Percentiles rank a stretch among this genome's conserved stretches.
These are phyloP conservation scores for Mycena kentingensis DNA, from an alignment of 768 basidiomycete species.

Conservation along the genomic window DNA sequence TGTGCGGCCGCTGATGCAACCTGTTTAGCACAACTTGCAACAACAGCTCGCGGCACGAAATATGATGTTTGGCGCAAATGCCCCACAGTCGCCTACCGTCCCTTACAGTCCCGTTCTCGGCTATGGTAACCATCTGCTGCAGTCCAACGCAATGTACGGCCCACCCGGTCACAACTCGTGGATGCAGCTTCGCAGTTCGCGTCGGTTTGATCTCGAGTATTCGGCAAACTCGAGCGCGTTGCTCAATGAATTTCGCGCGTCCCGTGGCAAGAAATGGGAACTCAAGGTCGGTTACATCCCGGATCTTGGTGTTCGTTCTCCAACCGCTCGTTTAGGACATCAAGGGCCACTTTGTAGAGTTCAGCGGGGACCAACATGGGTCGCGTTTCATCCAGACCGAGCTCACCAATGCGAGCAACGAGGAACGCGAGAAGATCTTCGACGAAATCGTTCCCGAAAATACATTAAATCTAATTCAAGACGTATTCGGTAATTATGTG, in stretches of 20 bases:
- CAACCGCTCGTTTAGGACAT: conserved; percentile 64
- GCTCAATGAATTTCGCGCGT: conserved; percentile 80
- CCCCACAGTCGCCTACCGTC: conserved; percentile 46
- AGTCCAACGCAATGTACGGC: no score
- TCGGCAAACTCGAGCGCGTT: conserved; percentile 40
- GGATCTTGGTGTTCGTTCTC: neutral
- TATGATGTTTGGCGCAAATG: conserved; percentile 46
- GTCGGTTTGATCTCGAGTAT: no score
- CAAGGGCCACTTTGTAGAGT: conserved; percentile 82
- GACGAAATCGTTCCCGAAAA: conserved; percentile 84
- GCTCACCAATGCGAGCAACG: conserved; percentile 71
- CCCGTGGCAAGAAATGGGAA: conserved; percentile 71
- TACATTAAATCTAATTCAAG: conserved; percentile 76
- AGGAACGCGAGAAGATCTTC: conserved; percentile 79
- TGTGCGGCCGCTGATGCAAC: conserved; percentile 14
- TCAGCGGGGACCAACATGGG: conserved; percentile 94
- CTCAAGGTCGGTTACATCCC: conserved; percentile 54
- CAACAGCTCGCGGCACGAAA: conserved; percentile 47
- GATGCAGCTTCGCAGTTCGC: no score
- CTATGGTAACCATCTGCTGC: conserved; percentile 50
- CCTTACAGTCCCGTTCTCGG: conserved; percentile 49
- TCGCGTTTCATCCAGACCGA: conserved; percentile 96
- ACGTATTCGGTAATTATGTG: conserved; percentile 97
- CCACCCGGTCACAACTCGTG: no score
- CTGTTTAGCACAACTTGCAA: conserved; percentile 44